Evolutionary conservation across 2,329 filamentous ascomycete genomes (phyloP).

Genomic region (Colletotrichum sp.): DNA sequence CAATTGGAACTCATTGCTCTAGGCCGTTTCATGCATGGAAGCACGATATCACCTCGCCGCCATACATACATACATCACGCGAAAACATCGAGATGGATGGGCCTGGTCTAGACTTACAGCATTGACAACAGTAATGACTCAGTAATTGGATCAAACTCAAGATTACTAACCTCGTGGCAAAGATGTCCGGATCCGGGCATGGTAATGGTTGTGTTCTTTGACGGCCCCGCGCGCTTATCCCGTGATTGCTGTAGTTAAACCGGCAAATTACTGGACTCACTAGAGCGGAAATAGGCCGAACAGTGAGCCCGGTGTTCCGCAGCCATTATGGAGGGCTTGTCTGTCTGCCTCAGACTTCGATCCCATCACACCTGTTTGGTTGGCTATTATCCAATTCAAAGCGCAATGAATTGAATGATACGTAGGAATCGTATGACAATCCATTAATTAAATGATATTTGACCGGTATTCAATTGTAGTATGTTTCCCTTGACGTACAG

Average conservation of each 20-base stretch:
- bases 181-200: background rate
- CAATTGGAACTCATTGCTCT: no score
- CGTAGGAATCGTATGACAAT: no score
- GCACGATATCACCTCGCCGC: no score
- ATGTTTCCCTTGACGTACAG: no score
- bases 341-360: no score
- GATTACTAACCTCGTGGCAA: background rate
- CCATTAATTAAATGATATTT: no score
- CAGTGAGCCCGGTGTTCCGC: background rate
- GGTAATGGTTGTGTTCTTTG: fast-evolving
- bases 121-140: background rate
- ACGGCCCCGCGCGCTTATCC: background rate
- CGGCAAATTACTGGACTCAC: background rate
- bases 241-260: background rate
- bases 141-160: background rate
- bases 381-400: no score
- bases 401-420: no score
- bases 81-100: background rate
- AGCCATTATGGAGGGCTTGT: background rate
- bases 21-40: no score
- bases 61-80: no score
- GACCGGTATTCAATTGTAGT: no score
- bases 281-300: fast-evolving
- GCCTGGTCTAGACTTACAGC: background rate
- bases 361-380: no score